Percentiles rank a stretch among this genome's conserved stretches.
phyloP scores from a whole-genome alignment of 495 filamentous ascomycete genomes.

The Cercophora newfieldiana region DNA sequence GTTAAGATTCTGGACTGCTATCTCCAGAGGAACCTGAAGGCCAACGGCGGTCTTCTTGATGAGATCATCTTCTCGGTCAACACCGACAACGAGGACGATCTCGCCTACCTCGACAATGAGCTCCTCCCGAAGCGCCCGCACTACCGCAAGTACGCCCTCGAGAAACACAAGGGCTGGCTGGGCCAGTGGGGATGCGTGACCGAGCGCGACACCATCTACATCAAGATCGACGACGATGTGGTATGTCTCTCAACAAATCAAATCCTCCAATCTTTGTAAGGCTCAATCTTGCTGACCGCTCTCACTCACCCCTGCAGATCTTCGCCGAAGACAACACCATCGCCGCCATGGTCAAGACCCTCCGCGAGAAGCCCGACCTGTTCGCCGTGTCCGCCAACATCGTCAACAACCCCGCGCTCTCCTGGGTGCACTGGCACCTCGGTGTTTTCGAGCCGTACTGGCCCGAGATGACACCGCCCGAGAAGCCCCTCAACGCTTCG shows the following conservation, averaged over 20 bases:
- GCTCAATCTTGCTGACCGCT: too few relatives aligned
- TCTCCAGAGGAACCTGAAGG: slow-evolving; percentile 1
- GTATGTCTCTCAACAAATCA: too few relatives aligned
- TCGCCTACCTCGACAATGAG: neutral
- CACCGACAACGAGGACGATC: neutral
- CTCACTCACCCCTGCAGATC: neutral
- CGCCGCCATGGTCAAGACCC: neutral
- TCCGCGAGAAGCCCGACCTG: neutral
- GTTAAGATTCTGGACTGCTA: neutral
- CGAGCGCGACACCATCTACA: slow-evolving; percentile 7
- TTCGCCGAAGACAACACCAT: slow-evolving; percentile 1
- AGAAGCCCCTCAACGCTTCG: neutral
- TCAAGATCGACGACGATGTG: slow-evolving; percentile 3
- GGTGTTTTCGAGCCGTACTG: slow-evolving; percentile 1
- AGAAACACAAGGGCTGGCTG: neutral
- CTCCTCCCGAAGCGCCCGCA: neutral
- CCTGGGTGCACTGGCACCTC: slow-evolving; percentile 4
- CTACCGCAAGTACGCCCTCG: neutral
- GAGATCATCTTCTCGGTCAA: neutral
- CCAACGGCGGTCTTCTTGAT: neutral
- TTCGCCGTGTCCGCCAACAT: slow-evolving; percentile 3
- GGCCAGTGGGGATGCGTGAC: neutral
- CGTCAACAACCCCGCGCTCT: neutral
- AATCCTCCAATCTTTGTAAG: too few relatives aligned
- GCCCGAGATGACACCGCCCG: neutral